Conservation (phyloP, 768 basidiomycete genomes). For the Pluteus cervinus region DNA sequence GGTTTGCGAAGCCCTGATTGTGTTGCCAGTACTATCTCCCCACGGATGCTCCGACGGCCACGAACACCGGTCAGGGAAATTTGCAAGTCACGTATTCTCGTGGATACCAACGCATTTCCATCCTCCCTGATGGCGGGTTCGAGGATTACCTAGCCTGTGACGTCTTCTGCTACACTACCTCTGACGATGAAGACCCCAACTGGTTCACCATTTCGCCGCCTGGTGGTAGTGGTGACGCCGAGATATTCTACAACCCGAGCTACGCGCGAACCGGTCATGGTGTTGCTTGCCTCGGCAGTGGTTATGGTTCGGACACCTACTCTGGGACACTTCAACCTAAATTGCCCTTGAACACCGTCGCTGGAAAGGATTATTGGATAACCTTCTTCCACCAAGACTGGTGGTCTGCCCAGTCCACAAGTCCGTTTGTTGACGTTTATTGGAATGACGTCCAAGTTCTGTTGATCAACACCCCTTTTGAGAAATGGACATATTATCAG, state of each 20-base stretch:
- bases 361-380: conserved; percentile 31
- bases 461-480: conserved; percentile 28
- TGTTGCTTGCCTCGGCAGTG: conserved; percentile 36
- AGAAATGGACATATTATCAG: conserved; percentile 28
- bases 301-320: conserved; percentile 26
- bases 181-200: too few relatives aligned
- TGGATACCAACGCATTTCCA: conserved; percentile 34
- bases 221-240: conserved; percentile 33
- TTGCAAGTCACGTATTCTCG: conserved; percentile 40
- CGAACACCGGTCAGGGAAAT: conserved; percentile 38
- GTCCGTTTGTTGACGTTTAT: conserved; percentile 31
- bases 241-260: conserved; percentile 33
- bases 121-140: conserved; percentile 35
- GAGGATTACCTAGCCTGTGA: conserved; percentile 32
- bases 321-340: conserved; percentile 31
- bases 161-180: conserved; percentile 33
- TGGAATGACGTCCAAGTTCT: conserved; percentile 34
- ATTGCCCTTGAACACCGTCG: conserved; percentile 23
- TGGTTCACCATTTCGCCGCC: conserved; percentile 32
- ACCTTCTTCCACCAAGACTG: conserved; percentile 38
- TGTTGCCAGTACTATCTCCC: conserved; percentile 37
- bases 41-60: conserved; percentile 35
- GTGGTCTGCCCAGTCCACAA: conserved; percentile 20
- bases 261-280: conserved; percentile 34
- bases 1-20: too few relatives aligned